phyloP scores from a whole-genome alignment of 2,329 filamentous ascomycete species.

The Pseudogymnoascus sp. region DNA sequence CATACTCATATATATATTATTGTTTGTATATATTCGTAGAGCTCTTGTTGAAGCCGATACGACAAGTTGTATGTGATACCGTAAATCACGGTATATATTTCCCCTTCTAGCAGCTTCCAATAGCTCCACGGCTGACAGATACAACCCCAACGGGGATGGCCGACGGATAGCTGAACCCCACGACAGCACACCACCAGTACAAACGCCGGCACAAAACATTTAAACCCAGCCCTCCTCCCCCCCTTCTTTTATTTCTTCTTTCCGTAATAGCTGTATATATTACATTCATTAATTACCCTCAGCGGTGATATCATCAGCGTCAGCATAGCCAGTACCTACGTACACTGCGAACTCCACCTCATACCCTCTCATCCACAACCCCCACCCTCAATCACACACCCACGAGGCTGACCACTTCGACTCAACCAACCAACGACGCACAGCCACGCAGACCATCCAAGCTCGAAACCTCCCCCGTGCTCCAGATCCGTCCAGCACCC shows the following conservation, averaged over 20 bases:
- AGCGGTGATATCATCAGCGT: background rate
- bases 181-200: constrained; percentile 2
- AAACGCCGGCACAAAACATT: background rate
- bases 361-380: background rate
- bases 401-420: background rate
- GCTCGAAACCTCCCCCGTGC: background rate
- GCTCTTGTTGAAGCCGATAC: background rate
- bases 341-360: background rate
- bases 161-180: background rate
- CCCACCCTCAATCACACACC: background rate
- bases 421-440: background rate
- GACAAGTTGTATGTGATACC: background rate
- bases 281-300: background rate
- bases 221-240: background rate
- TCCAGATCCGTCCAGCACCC: background rate
- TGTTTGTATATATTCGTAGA: background rate
- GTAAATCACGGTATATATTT: background rate
- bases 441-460: background rate
- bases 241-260: background rate
- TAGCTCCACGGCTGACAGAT: background rate
- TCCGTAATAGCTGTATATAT: background rate
- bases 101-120: background rate
- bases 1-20: background rate
- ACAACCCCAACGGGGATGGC: background rate
- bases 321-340: background rate